Conservation (phyloP, 116 monocot species). For the Zostera marina region DNA sequence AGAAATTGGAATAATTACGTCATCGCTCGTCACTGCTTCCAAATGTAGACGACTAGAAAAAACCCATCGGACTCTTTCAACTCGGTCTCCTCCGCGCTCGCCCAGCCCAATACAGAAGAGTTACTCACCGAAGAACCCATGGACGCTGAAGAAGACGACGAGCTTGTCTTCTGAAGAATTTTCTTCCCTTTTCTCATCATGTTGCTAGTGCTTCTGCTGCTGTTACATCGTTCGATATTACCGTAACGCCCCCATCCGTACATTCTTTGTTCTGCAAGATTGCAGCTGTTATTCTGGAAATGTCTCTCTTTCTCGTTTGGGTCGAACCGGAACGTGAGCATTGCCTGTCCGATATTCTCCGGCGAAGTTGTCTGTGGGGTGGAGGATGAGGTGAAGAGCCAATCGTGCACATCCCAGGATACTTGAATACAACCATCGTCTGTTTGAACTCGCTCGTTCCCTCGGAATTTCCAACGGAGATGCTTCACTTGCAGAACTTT, state of each 20-base stretch:
- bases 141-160: slow-evolving; percentile 45
- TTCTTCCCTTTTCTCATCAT: slow-evolving; percentile 13
- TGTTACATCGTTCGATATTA: slow-evolving; percentile 18
- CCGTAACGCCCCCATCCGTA: slow-evolving; percentile 24
- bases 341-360: slow-evolving; percentile 16
- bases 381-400: slow-evolving; percentile 38
- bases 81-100: slow-evolving; percentile 62
- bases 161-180: slow-evolving; percentile 30
- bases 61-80: slow-evolving; percentile 37
- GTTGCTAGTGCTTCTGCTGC: slow-evolving; percentile 6
- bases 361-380: slow-evolving; percentile 5
- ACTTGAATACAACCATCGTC: slow-evolving; percentile 31
- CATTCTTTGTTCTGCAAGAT: slow-evolving; percentile 2
- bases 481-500: slow-evolving; percentile 15
- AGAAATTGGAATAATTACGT: not conserved
- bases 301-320: slow-evolving; percentile 5
- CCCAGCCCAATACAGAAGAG: slow-evolving; percentile 81
- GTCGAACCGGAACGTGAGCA: slow-evolving; percentile 61
- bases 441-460: slow-evolving; percentile 16
- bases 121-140: slow-evolving; percentile 35
- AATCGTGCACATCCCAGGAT: slow-evolving; percentile 92
- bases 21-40: slow-evolving; percentile 17
- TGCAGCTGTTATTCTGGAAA: slow-evolving; percentile 1
- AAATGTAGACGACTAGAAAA: slow-evolving; percentile 56
- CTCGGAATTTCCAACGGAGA: slow-evolving; percentile 22